Evolutionary conservation across 306 rosid genomes (phyloP).

Genomic region (Trichosanthes truncata): DNA sequence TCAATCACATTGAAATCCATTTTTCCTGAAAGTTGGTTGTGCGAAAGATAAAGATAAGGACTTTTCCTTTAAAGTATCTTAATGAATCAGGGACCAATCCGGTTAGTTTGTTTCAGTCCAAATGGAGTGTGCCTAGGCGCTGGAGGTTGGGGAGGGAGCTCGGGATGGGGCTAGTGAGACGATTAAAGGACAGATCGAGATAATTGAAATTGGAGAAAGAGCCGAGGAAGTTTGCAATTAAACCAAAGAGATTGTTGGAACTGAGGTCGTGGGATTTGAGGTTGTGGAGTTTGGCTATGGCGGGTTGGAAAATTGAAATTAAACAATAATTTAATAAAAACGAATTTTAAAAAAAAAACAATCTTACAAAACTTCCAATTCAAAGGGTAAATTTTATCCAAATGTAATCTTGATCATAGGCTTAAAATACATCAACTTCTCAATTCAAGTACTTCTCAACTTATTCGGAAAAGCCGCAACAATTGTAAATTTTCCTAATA

Average conservation of each 20-base stretch:
- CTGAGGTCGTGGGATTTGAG: constrained; percentile 30
- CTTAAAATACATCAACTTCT: no score
- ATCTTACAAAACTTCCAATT: no score
- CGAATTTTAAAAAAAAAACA: no score
- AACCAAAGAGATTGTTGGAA: constrained; percentile 46
- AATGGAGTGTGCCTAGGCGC: constrained; percentile 10
- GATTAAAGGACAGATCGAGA: constrained; percentile 45
- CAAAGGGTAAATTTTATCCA: no score
- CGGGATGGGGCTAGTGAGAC: constrained; percentile 44
- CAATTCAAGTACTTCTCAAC: no score
- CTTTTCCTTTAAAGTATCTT: constrained; percentile 23
- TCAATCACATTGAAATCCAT: no score
- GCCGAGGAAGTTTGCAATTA: constrained; percentile 46
- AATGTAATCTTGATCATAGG: no score
- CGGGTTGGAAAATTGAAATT: no score
- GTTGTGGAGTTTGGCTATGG: constrained; percentile 38
- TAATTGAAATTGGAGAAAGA: constrained; percentile 31
- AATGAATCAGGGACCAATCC: constrained; percentile 38
- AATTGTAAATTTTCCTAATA: no score
- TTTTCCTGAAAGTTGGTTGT: constrained; percentile 37
- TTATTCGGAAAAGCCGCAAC: no score
- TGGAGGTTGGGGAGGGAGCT: constrained; percentile 50
- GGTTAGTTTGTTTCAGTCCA: constrained; percentile 43
- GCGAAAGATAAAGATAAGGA: constrained; percentile 28
- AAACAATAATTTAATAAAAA: no score